Conservation (phyloP, 1,284 basidiomycete species). For the Veloboletus limbatus region DNA sequence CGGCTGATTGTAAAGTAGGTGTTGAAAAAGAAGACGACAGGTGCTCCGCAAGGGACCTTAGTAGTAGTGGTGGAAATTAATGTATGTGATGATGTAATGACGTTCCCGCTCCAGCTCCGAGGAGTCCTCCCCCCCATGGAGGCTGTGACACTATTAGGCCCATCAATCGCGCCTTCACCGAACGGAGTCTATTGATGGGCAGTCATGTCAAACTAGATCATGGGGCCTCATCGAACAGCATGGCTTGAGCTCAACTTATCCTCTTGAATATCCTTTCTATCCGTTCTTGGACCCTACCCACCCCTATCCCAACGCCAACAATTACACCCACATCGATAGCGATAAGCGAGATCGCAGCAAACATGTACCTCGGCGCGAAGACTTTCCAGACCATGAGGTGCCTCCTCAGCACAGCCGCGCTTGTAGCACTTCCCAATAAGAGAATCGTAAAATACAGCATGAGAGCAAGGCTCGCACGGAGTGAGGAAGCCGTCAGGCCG, state of each 20-base stretch:
- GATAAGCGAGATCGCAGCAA: constrained; percentile 53
- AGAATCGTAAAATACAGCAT: constrained; percentile 65
- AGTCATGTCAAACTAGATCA: background rate
- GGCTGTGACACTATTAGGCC: background rate
- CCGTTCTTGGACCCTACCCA: constrained; percentile 20
- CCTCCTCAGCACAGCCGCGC: constrained; percentile 75
- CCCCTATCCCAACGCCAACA: constrained; percentile 43
- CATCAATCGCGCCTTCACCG: background rate
- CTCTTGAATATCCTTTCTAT: constrained; percentile 25
- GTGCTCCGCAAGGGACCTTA: background rate
- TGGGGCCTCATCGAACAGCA: background rate
- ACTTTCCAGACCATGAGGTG: constrained; percentile 99
- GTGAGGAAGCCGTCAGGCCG: constrained; percentile 33
- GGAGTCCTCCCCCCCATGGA: constrained; percentile 6
- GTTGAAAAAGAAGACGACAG: constrained; percentile 8
- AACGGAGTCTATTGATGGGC: constrained; percentile 6
- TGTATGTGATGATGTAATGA: constrained; percentile 2
- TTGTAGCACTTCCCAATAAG: constrained; percentile 68
- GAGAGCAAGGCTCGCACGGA: constrained; percentile 58
- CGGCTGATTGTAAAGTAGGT: constrained; percentile 5
- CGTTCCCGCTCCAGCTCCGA: constrained; percentile 20
- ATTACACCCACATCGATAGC: constrained; percentile 57
- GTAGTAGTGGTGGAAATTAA: background rate
- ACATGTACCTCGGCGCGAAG: constrained; percentile 94
- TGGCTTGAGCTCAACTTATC: constrained; percentile 9